Evolutionary conservation across 2,329 filamentous ascomycete species (phyloP), one percentile per base, ranked within the genome.

Genomic region (Metarhizium anisopliae): DNA sequence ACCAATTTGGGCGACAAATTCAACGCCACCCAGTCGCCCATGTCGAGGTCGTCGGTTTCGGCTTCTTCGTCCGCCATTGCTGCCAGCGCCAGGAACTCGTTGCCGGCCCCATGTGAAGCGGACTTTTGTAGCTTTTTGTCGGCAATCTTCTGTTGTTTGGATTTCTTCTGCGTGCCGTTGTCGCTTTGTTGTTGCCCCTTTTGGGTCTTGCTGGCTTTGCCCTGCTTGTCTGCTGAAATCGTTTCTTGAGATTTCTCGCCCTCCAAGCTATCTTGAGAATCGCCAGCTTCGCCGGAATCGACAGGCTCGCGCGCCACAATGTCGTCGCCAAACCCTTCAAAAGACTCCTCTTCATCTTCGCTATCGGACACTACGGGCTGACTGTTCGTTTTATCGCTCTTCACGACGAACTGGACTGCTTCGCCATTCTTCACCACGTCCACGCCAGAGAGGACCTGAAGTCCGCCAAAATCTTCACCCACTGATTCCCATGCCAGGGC

Each of bases 391-490:
- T 57, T 53, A 29, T 65, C 51, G 47, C 64, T 61, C 29, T 60
- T 61, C 42, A 74, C 67, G 62, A 85, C 73, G 70, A 86, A 86
- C 64, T 80, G 75, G 32, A 86, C 70, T 6, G 74, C 77, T 53
- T 77, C 73, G 7, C 83, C 84, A 35, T 86, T 78, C 59, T 80
- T 82, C 47, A 95, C 76, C n/a, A 99, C 79, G 35, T 96, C 89
- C 1, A 99, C 89, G 53, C 89, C 90, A 16, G 95, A 89, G 50
- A 97, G 86, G 65, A 97, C 92, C 65, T 99, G 91, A 2, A 99
- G 74, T 0, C 89, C 91, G 64, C 86, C 95, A 69, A 99, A 96
- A 0, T 94, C 94, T 60, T 95, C 91, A n/a, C 89, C 89, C 72
- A 96, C 90, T 50, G 93, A 85, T 62, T 80, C 75, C 83, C 83